Conservation (phyloP, 2,329 filamentous ascomycete genomes). For the Dothiorella sarmentorum region DNA sequence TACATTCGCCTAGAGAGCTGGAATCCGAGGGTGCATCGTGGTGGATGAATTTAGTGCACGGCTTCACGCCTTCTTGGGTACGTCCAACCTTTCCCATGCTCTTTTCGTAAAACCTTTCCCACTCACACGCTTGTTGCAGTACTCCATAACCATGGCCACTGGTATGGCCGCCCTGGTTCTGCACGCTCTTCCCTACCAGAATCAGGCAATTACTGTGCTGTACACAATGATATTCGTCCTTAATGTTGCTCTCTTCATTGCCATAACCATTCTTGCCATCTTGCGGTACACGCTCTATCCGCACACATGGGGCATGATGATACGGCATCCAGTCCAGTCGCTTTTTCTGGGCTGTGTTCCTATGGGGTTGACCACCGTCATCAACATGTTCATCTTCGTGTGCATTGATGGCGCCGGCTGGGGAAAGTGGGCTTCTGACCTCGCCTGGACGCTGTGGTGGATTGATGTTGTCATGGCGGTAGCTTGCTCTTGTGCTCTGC, state of each 20-base stretch:
- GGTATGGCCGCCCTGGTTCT: slow-evolving; percentile 64
- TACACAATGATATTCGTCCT: slow-evolving; percentile 59
- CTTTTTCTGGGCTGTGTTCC: slow-evolving; percentile 66
- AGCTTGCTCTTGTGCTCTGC: slow-evolving; percentile 51
- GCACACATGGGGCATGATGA: slow-evolving; percentile 63
- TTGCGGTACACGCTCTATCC: slow-evolving; percentile 64
- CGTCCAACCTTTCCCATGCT: not conserved
- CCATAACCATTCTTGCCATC: slow-evolving; percentile 53
- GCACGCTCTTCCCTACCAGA: slow-evolving; percentile 59
- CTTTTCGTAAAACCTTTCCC: too few relatives aligned
- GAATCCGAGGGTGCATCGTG: not conserved
- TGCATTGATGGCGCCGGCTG: slow-evolving; percentile 41
- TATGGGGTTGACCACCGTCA: slow-evolving; percentile 66
- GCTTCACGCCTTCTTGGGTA: slow-evolving; percentile 37
- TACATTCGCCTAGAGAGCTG: not conserved
- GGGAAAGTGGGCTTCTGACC: slow-evolving; percentile 49
- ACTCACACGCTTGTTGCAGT: slow-evolving; percentile 19
- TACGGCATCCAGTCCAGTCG: slow-evolving; percentile 62
- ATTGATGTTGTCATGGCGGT: slow-evolving; percentile 46
- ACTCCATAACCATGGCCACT: slow-evolving; percentile 56
- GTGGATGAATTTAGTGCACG: slow-evolving; percentile 22
- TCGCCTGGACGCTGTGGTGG: slow-evolving; percentile 52
- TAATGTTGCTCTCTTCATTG: slow-evolving; percentile 56
- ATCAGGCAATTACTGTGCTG: slow-evolving; percentile 56
- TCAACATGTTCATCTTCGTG: slow-evolving; percentile 61